Evolutionary conservation across 352 stramenopile genomes (phyloP), one percentile per base, ranked within the genome.

Genomic region (Phytophthora aleatoria): DNA sequence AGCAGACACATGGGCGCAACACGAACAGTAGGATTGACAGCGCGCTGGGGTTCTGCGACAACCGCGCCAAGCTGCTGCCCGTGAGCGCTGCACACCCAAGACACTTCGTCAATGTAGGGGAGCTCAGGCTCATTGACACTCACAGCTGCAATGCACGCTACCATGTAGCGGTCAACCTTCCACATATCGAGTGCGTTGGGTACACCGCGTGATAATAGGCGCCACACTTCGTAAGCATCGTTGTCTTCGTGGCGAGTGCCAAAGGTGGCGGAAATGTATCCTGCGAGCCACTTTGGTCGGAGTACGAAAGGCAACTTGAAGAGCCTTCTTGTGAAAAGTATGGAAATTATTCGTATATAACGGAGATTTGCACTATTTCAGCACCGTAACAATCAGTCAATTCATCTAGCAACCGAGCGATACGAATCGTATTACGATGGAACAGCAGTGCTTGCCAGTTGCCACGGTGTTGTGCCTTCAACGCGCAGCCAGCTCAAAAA

Each of bases 321-420:
- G 16, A 20, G 16, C 0, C 16, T 20, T 20, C 16, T 20, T 20
- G 16, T 38, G 9, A 39, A 57, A 50, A 33, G 11, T 49, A 50
- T 31, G 15, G 38, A 31, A 16, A 41, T 41, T 42, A 30, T 31
- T 58, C 13, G 41, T 6, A 58, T 12, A 16, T 50, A 30, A 48
- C 50, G 36, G 51, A 16, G 15, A 20, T 57, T 36, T 39, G 59
- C 50, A 27, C 33, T 55, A 51, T 54, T 67, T 43, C 41, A 42
- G 33, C 58, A 48, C 57, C 35, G 30, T 52, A 53, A 67, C 60
- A 45, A 67, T 57, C 60, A 36, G 51, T 49, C 58, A 66, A 66
- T 61, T 61, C 60, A 36, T 41, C 31, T 54, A 62, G 61, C 54
- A 69, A 69, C 50, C 30, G 31, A n/a, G 33, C 54, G 54, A 38